A percentile compares a stretch with the other conserved stretches of the same genome.
phyloP scores from a whole-genome alignment of 768 basidiomycete species.

The Phlegmacium glaucopus region DNA sequence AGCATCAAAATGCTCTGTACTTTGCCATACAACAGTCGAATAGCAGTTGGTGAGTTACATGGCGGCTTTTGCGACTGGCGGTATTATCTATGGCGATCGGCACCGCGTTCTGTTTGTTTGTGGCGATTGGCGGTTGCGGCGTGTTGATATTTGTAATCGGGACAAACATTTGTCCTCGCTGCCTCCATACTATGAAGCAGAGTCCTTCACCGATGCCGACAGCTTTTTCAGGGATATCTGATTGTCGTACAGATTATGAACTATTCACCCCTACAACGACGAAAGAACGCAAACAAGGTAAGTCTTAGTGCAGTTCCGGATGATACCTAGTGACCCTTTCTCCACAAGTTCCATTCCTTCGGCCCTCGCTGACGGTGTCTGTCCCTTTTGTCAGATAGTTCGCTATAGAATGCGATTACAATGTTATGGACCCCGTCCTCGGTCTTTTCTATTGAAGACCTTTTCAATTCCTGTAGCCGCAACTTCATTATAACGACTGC shows the following conservation, averaged over 20 bases:
- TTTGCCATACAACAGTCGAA: too few relatives aligned
- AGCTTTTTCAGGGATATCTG: slow-evolving; percentile 84
- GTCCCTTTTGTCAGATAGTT: slow-evolving; percentile 98
- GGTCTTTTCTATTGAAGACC: slow-evolving; percentile 88
- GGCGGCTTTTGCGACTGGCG: too few relatives aligned
- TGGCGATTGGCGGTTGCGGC: too few relatives aligned
- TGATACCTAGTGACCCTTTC: slow-evolving; percentile 17
- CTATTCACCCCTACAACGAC: too few relatives aligned
- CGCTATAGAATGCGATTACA: slow-evolving; percentile 97
- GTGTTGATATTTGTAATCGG: too few relatives aligned
- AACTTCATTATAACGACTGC: slow-evolving; percentile 98
- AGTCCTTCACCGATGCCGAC: slow-evolving; percentile 86
- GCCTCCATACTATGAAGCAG: slow-evolving; percentile 61
- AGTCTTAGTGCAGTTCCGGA: too few relatives aligned
- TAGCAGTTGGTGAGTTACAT: too few relatives aligned
- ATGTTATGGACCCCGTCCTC: slow-evolving; percentile 98
- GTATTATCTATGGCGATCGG: too few relatives aligned
- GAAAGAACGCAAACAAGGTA: too few relatives aligned
- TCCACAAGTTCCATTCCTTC: slow-evolving; percentile 80
- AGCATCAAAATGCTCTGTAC: too few relatives aligned
- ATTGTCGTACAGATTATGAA: slow-evolving; percentile 81
- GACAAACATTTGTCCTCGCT: too few relatives aligned
- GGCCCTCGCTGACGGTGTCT: slow-evolving; percentile 94
- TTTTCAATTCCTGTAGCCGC: slow-evolving; percentile 95
- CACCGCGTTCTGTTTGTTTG: too few relatives aligned